Percentiles rank a stretch among this genome's conserved stretches.
Evolutionary conservation across 345 rosid species (phyloP).

Genomic region (Pistacia integerrima): DNA sequence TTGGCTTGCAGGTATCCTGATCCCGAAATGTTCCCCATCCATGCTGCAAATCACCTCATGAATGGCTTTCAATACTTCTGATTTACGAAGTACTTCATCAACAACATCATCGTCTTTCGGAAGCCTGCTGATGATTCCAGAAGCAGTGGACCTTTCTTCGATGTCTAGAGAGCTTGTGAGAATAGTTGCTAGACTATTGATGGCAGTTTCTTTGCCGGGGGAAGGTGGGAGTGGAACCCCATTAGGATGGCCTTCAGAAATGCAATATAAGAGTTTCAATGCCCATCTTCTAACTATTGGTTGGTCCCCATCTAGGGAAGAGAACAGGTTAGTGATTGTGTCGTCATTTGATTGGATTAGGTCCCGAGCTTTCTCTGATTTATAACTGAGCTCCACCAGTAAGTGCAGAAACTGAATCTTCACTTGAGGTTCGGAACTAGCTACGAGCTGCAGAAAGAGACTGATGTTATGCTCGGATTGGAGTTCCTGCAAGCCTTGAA

Average conservation of each 20-base stretch:
- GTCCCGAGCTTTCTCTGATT: conserved; percentile 38
- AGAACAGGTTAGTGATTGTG: conserved; percentile 41
- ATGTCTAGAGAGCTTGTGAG: conserved; percentile 36
- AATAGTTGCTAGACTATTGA: conserved; percentile 39
- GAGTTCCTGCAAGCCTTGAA: conserved; percentile 47
- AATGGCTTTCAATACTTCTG: conserved; percentile 51
- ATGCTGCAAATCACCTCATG: conserved; percentile 43
- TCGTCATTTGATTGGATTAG: conserved; percentile 31
- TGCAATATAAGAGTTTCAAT: conserved; percentile 41
- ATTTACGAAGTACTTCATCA: conserved; percentile 44
- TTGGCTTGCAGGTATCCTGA: conserved; percentile 14
- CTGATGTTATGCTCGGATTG: conserved; percentile 45
- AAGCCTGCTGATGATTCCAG: conserved; percentile 52
- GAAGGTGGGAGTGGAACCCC: conserved; percentile 51
- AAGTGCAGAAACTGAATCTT: conserved; percentile 46
- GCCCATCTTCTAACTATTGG: conserved; percentile 36
- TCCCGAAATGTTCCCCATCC: conserved; percentile 28
- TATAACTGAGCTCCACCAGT: conserved; percentile 44
- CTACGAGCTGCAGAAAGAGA: conserved; percentile 38
- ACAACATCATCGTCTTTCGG: conserved; percentile 45
- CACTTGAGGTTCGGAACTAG: conserved; percentile 30
- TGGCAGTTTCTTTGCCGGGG: conserved; percentile 42
- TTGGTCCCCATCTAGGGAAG: conserved; percentile 33
- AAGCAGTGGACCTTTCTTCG: conserved; percentile 53
- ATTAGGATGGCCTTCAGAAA: conserved; percentile 41